phyloP scores from a whole-genome alignment of 1,284 basidiomycete species.

The Tilletiopsis washingtonensis region DNA sequence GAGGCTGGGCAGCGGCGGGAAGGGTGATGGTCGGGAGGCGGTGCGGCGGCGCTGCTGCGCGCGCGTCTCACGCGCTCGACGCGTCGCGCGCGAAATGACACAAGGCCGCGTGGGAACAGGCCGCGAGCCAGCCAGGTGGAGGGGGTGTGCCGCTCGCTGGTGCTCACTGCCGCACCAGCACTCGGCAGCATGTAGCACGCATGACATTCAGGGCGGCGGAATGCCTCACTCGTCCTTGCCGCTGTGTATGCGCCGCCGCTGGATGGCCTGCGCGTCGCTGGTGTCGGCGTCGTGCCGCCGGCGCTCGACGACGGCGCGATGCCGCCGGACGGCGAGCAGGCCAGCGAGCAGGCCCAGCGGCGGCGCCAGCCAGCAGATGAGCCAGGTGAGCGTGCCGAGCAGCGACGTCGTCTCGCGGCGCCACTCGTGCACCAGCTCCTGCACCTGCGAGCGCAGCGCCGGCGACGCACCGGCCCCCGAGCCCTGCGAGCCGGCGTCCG shows the following conservation, averaged over 20 bases:
- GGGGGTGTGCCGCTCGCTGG: no score
- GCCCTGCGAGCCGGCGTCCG: neutral
- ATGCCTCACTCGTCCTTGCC: no score
- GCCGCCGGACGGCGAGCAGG: constrained; percentile 19
- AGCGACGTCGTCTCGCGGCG: constrained; percentile 47
- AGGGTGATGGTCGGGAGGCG: no score
- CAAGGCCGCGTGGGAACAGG: no score
- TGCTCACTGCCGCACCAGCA: no score
- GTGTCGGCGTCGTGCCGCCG: constrained; percentile 14
- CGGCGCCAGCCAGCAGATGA: constrained; percentile 68
- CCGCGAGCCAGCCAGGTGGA: no score
- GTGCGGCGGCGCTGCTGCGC: no score
- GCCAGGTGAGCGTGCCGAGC: constrained; percentile 60
- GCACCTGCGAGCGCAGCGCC: constrained; percentile 57
- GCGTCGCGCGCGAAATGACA: no score
- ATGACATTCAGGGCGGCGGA: neutral
- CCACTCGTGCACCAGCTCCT: constrained; percentile 58
- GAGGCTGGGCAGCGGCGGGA: no score
- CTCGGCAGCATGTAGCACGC: no score
- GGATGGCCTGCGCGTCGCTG: constrained; percentile 3
- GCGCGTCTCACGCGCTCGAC: no score
- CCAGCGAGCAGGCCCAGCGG: constrained; percentile 58
- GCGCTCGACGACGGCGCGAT: constrained; percentile 10
- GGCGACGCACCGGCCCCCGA: constrained; percentile 10
- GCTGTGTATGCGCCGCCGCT: no score